Base-by-base conservation (phyloP, 2,329 filamentous ascomycete species). In the Metarhizium guizhouense region DNA sequence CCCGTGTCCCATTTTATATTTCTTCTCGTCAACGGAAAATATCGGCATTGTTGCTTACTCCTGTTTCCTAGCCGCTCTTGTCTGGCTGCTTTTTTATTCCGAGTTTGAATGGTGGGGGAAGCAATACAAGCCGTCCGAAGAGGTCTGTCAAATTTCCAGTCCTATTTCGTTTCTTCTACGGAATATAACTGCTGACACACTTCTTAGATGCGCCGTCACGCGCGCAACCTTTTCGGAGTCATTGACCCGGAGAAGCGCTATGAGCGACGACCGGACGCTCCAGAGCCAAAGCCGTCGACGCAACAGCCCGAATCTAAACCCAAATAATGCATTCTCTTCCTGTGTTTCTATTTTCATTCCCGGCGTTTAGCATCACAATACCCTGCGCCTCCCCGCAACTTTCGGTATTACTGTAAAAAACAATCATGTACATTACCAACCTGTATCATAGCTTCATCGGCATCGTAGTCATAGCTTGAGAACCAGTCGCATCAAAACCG, bases 81-180 rank as follows among this genome's bases (percentile, higher is more conserved):
- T 68, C 49, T 74, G 66, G 61, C 61, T 73, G 8, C 60, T 74
- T 4, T 73, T 75, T 61, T 76, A 68, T 58, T 71, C 71, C 11
- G 74, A 76, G 56, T 72, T 75, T 36, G 70, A 75, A 55, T 75
- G 73, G 65, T 74, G 68, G 65, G 74, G 73, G n/a, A 63, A 68
- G 54, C 64, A 69, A 47, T 75, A 75, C 52, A 74, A 71, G 57
- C 72, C 74, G 5, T 70, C 68, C 6, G 71, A 74, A 54, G 73
- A 75, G 70, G 74, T 71, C 45, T 29, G 45, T 20, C 16, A 25
- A 45, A 2, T 34, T 34, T 34, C 32, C 32, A 7, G 6, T 11
- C 32, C 32, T 11, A 34, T 40, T 43, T 18, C 49, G 20, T 4
- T 18, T 38, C 38, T 47, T 58, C 55, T 59, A 56, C 11, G 43